Evolutionary conservation across 177 flowering plant species (phyloP).

Genomic region (Vitis hybrid): DNA sequence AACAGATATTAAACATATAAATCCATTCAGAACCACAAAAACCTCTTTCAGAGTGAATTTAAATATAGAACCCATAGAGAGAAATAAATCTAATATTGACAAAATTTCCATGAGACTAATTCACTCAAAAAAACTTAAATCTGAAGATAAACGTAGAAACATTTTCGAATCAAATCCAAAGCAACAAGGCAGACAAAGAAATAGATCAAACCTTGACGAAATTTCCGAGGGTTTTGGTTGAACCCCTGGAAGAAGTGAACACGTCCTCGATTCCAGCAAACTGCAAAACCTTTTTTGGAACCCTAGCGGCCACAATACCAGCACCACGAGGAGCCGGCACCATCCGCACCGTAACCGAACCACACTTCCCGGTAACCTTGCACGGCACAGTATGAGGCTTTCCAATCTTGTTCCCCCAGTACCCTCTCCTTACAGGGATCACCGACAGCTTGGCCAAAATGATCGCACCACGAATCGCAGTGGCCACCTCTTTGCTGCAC

Average conservation of each 20-base stretch:
- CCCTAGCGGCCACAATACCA: constrained; percentile 73
- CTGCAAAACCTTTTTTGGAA: constrained; percentile 74
- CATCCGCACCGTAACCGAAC: constrained; percentile 66
- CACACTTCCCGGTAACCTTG: constrained; percentile 74
- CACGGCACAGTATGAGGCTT: constrained; percentile 72
- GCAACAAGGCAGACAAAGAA: background rate
- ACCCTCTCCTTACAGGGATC: constrained; percentile 73
- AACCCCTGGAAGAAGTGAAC: constrained; percentile 64
- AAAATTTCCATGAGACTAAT: too few species aligned
- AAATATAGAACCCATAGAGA: too few species aligned
- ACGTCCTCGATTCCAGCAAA: constrained; percentile 72
- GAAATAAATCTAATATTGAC: too few species aligned
- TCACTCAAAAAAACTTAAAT: background rate
- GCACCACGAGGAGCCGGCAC: constrained; percentile 75
- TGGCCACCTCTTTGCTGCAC: constrained; percentile 70
- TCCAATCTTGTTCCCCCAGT: constrained; percentile 79
- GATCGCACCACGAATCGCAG: constrained; percentile 66
- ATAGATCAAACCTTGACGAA: constrained; percentile 50
- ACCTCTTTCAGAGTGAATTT: too few species aligned
- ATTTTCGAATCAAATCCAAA: background rate
- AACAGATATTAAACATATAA: too few species aligned
- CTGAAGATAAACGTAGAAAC: background rate
- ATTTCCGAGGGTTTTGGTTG: constrained; percentile 69
- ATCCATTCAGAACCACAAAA: too few species aligned
- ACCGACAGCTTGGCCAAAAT: constrained; percentile 63